These are phyloP conservation scores for Erigeron canadensis DNA, from an alignment of 129 eudicot species.

Conservation along the genomic window DNA sequence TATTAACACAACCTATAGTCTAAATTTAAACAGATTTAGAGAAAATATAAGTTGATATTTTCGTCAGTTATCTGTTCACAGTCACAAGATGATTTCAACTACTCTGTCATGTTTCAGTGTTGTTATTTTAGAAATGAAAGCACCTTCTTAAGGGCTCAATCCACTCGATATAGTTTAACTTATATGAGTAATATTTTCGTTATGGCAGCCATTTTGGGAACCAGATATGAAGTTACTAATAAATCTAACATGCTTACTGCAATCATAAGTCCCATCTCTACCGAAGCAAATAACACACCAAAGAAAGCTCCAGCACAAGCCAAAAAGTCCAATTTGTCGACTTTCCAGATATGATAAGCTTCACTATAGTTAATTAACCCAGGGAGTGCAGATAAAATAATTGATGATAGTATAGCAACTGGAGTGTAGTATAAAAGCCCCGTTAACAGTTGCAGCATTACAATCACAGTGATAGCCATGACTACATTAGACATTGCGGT, in stretches of 20 bases:
- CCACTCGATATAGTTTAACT: too few relatives aligned
- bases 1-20: too few relatives aligned
- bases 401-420: constrained; percentile 55
- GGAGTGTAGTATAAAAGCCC: constrained; percentile 61
- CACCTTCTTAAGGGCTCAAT: too few relatives aligned
- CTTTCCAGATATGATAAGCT: constrained; percentile 64
- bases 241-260: constrained; percentile 40
- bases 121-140: too few relatives aligned
- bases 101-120: too few relatives aligned
- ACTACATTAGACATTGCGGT: constrained; percentile 61
- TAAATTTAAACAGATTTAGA: too few relatives aligned
- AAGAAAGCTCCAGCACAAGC: constrained; percentile 61
- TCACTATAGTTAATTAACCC: constrained; percentile 59
- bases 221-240: too few relatives aligned
- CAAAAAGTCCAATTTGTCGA: constrained; percentile 65
- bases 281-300: constrained; percentile 62
- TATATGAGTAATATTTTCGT: too few relatives aligned
- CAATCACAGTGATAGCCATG: constrained; percentile 62
- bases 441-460: constrained; percentile 51
- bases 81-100: too few relatives aligned
- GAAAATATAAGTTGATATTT: too few relatives aligned
- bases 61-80: too few relatives aligned
- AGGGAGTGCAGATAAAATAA: constrained; percentile 62
- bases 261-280: constrained; percentile 56
- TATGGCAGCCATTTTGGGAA: too few relatives aligned